These are phyloP conservation scores for Fusarium sp. DNA, from an alignment of 2,329 filamentous ascomycete species.

Conservation along the genomic window DNA sequence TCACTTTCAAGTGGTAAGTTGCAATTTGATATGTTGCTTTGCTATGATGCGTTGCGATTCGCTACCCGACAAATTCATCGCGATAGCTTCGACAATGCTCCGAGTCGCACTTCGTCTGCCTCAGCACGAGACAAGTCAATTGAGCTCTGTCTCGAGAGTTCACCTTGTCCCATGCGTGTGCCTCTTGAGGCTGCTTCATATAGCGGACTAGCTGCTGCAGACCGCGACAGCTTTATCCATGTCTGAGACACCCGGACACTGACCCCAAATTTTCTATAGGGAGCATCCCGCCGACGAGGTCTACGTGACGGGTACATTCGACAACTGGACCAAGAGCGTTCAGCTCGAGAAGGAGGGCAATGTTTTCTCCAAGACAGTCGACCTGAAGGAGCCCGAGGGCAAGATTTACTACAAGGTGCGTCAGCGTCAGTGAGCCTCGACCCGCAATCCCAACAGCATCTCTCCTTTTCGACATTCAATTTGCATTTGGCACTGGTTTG, in stretches of 20 bases:
- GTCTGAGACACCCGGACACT: slow-evolving; percentile 41
- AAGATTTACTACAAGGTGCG: slow-evolving; percentile 96
- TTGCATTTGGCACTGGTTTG: slow-evolving; percentile 11
- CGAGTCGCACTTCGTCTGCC: slow-evolving; percentile 15
- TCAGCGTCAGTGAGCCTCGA: slow-evolving; percentile 37
- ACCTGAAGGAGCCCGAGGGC: slow-evolving; percentile 70
- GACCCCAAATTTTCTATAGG: slow-evolving; percentile 63
- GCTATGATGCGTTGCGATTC: slow-evolving; percentile 4
- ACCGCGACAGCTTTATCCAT: slow-evolving; percentile 18
- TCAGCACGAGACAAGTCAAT: slow-evolving; percentile 14
- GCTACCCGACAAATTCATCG: slow-evolving; percentile 19
- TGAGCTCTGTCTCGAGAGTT: slow-evolving; percentile 27
- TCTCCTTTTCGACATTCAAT: slow-evolving; percentile 18
- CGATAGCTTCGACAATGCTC: background rate
- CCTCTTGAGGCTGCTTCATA: slow-evolving; percentile 9
- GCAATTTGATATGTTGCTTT: slow-evolving; percentile 4
- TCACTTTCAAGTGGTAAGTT: slow-evolving; percentile 76
- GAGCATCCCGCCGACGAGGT: slow-evolving; percentile 85
- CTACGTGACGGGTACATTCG: slow-evolving; percentile 95
- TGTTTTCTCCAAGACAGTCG: slow-evolving; percentile 83
- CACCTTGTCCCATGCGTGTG: background rate
- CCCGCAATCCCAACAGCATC: slow-evolving; percentile 7
- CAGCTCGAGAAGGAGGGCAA: slow-evolving; percentile 81
- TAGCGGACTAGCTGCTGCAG: slow-evolving; percentile 18
- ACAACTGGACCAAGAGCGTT: slow-evolving; percentile 90